Base-by-base conservation (phyloP, 2,329 filamentous ascomycete genomes). In the Didymosphaeria variabile region DNA sequence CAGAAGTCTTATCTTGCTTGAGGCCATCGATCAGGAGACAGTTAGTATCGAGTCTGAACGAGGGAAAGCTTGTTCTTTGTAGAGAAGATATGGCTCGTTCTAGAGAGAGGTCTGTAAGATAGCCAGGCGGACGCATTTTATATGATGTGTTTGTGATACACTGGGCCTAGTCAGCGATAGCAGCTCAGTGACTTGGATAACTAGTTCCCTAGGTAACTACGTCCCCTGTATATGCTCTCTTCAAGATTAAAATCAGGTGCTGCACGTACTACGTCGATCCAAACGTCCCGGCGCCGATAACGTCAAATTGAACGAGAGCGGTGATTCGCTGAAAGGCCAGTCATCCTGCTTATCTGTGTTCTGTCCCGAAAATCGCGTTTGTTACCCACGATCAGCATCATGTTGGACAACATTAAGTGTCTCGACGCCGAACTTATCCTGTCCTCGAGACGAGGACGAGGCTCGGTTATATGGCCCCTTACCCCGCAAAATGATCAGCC, bases 211-310 rank as follows among this genome's bases (percentile, higher is more conserved):
- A 2, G 13, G 4, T 47, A 5, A 5, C 26, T 9, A 12, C 7
- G 5, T 31, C n/a, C 26, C 5, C 9, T 29, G 5, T 23, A 3
- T 10, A 29, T 5, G 23, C 45, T n/a, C 10, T 29, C 13, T 31
- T 29, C 5, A 13, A 9, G 2, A 47, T 5, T 21, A 21, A 2
- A n/a, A 10, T 19, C 4, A 23, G n/a, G 8, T n/a, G 34, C 8
- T 31, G 5, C 32, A 70, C 67, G 55, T 62, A 74, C 72, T 80
- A 82, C 81, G 82, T 82, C 15, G 79, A 81, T 2, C 80, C 81
- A 57, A 82, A 83, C 61, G 82, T 83, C 57, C 81, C 81, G 42
- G 81, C 80, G 3, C 81, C 80, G 55, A 83, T 83, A 59, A 83
- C 75, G 49, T 79, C 81, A 38, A 83, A 77, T 44, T 66, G 64